Evolutionary conservation across 345 rosid genomes (phyloP).

Genomic region (Euclidium syriacum): DNA sequence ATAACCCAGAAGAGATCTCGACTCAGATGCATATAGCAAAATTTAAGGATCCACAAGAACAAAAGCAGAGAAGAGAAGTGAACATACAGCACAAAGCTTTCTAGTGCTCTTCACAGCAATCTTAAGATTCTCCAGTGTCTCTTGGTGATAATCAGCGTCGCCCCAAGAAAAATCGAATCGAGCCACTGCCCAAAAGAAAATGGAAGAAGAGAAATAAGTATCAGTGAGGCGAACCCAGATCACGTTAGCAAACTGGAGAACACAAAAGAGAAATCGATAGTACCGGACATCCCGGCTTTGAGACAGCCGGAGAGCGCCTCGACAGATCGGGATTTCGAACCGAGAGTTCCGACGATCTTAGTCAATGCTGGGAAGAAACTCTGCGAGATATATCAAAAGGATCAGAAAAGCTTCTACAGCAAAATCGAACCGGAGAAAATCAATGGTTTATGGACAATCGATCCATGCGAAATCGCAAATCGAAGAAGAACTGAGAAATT

Average conservation of each 20-base stretch:
- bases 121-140: slow-evolving; percentile 75
- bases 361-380: slow-evolving; percentile 94
- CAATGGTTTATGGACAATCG: not conserved
- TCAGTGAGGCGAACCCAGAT: not conserved
- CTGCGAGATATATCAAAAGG: slow-evolving; percentile 34
- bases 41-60: not conserved
- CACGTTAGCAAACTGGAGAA: not conserved
- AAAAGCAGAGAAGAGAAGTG: not conserved
- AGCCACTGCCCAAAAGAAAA: slow-evolving; percentile 50
- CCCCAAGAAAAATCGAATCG: slow-evolving; percentile 94
- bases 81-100: slow-evolving; percentile 86
- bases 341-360: slow-evolving; percentile 93
- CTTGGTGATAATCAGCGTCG: slow-evolving; percentile 69
- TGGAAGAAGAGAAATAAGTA: not conserved
- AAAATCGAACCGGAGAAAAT: not conserved
- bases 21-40: slow-evolving; percentile 1
- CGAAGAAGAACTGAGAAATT: not conserved
- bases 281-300: slow-evolving; percentile 94
- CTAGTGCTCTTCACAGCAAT: slow-evolving; percentile 68
- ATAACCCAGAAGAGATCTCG: not conserved
- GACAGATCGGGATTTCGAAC: slow-evolving; percentile 74
- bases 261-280: not conserved
- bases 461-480: not conserved
- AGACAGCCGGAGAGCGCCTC: slow-evolving; percentile 72
- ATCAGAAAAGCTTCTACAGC: not conserved